Base-by-base conservation (phyloP, 2,329 filamentous ascomycete genomes). In the Berkeleyomyces basicola region DNA sequence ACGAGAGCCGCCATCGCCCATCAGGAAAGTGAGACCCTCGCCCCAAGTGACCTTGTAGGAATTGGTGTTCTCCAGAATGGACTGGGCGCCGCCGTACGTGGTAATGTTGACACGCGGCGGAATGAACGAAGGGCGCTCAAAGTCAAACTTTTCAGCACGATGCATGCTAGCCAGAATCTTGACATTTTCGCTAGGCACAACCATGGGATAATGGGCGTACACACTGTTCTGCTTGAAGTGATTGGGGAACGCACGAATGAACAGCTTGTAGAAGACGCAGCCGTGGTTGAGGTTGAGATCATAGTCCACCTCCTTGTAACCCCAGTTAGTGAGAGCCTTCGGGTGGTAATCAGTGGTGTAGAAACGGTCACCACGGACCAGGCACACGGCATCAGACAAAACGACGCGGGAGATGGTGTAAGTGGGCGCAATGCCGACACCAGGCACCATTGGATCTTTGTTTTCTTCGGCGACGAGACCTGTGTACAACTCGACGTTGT, bases 241-340 rank as follows among this genome's bases (percentile, higher is more conserved):
- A 67, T 87, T 79, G 0, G 89, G 90, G 77, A 95, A 67, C 0
- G 88, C 87, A 4, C 86, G 81, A 43, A 88, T 76, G 70, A 91
- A 86, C 43, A 95, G 79, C 76, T 93, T 95, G 77, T 91, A 90
- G 73, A 92, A 88, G 10, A 90, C 82, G 67, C 86, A 90, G 57
- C 90, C 89, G 70, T 93, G 85, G 72, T 93, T 87, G 67, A 92
- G 74, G 64, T 80, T 82, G 31, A 84, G 74, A 67, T 95, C 87
- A 63, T 85, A 88, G 23, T 87, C 79, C 3, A 82, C 86, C 70
- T 90, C 86, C 62, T 83, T 82, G 74, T 82, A 92, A 23, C 89
- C 89, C 88, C 88, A 95, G 73, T 89, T 90, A 1, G 89, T 95
- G 57, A 95, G 73, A 67, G 84, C 82, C 7, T 82, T 80, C 0